These are phyloP conservation scores for Vitis hybrid DNA, from an alignment of 177 flowering plant genomes.

Conservation along the genomic window DNA sequence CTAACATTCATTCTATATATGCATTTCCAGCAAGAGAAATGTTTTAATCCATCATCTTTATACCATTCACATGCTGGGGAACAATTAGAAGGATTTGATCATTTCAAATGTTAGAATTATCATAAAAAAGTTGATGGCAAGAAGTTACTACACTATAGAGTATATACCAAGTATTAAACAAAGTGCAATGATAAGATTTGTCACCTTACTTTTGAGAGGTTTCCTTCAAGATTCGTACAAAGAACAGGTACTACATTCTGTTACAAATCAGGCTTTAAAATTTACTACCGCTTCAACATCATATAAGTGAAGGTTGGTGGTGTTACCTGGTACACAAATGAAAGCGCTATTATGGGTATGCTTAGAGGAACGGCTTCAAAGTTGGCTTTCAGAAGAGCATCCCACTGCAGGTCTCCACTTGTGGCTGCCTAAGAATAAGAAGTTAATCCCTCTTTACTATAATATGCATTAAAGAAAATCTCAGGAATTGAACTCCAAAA, in stretches of 20 bases:
- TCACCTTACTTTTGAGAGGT: conserved; percentile 94
- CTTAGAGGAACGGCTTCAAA: conserved; percentile 84
- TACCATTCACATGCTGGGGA: too few relatives aligned
- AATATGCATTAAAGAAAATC: not conserved
- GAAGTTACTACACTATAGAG: not conserved
- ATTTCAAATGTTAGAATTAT: too few relatives aligned
- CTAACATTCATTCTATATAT: too few relatives aligned
- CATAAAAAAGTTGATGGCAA: too few relatives aligned
- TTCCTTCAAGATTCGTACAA: conserved; percentile 93
- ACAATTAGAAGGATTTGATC: too few relatives aligned
- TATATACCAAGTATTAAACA: not conserved
- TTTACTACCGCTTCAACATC: not conserved
- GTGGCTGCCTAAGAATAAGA: conserved; percentile 59
- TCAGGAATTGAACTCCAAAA: not conserved
- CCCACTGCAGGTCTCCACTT: conserved; percentile 75
- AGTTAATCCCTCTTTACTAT: not conserved
- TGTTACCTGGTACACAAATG: conserved; percentile 92
- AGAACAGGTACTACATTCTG: conserved; percentile 98
- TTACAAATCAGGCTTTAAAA: conserved; percentile 12
- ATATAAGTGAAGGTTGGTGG: conserved; percentile 4
- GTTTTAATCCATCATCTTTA: too few relatives aligned
- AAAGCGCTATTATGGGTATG: conserved; percentile 85
- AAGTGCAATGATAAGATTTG: conserved; percentile 9
- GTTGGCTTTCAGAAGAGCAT: conserved; percentile 75
- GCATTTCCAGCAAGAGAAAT: too few relatives aligned